Evolutionary conservation across 805 yeast genomes (phyloP).

Genomic region (Ascoidea asiatica): DNA sequence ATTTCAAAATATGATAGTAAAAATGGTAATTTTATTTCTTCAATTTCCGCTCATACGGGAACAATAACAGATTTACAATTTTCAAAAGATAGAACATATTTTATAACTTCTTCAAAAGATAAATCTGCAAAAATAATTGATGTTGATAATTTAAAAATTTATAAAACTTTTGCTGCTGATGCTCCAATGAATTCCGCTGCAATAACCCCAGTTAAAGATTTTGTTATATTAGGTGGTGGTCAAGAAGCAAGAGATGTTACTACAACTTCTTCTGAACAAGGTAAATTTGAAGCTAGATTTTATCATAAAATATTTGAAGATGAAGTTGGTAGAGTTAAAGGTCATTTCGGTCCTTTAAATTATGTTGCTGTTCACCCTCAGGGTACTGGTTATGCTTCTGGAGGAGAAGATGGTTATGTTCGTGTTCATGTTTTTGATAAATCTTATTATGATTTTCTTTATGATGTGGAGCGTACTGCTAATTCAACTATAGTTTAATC

Average conservation of each 20-base stretch:
- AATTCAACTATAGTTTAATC: conserved; percentile 19
- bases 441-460: conserved; percentile 83
- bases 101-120: conserved; percentile 88
- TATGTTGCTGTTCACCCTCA: conserved; percentile 88
- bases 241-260: conserved; percentile 98
- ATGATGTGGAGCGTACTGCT: conserved; percentile 81
- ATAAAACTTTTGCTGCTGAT: conserved; percentile 73
- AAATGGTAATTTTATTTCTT: conserved; percentile 52
- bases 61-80: conserved; percentile 84
- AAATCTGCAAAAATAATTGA: conserved; percentile 69
- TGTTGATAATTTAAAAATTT: conserved; percentile 55
- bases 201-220: conserved; percentile 86
- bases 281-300: conserved; percentile 93
- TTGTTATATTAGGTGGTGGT: conserved; percentile 95
- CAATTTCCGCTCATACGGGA: conserved; percentile 57
- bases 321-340: conserved; percentile 93
- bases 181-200: conserved; percentile 94
- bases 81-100: conserved; percentile 74
- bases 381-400: conserved; percentile 89
- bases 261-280: conserved; percentile 86
- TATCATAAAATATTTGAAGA: conserved; percentile 91
- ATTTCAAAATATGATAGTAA: conserved; percentile 67
- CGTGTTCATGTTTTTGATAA: conserved; percentile 91
- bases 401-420: conserved; percentile 97
- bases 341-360: conserved; percentile 98